Conservation (phyloP, 106 monocot genomes). For the Dendrobium nobile region DNA sequence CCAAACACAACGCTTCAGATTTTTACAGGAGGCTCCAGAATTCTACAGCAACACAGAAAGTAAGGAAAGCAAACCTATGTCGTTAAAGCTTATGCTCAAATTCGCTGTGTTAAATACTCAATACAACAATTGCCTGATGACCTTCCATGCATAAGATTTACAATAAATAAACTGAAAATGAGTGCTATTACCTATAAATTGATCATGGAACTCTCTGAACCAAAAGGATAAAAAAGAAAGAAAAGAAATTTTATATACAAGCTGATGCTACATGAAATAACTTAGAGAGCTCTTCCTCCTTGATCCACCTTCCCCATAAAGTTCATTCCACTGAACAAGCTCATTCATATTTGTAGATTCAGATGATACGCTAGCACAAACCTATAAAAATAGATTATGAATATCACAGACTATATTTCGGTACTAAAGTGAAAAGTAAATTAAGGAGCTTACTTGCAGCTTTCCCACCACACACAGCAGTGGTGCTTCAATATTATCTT, state of each 20-base stretch:
- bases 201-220: background rate
- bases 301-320: slow-evolving; percentile 69
- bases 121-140: slow-evolving; percentile 6
- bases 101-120: background rate
- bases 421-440: background rate
- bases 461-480: no score
- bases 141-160: slow-evolving; percentile 6
- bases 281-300: slow-evolving; percentile 62
- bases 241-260: slow-evolving; percentile 7
- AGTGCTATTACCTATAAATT: slow-evolving; percentile 4
- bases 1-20: background rate
- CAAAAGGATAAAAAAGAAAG: background rate
- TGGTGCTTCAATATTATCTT: no score
- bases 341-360: slow-evolving; percentile 69
- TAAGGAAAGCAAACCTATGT: background rate
- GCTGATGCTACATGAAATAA: slow-evolving; percentile 50
- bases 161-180: slow-evolving; percentile 9
- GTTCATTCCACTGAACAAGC: slow-evolving; percentile 63
- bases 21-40: background rate
- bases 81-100: slow-evolving; percentile 1
- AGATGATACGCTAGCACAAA: slow-evolving; percentile 64
- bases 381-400: slow-evolving; percentile 20
- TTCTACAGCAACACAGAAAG: background rate
- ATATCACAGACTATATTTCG: background rate
- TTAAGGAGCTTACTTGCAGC: no score